Evolutionary conservation across 1,139 yeast species (phyloP).

Genomic region (Pneumocystis murina): DNA sequence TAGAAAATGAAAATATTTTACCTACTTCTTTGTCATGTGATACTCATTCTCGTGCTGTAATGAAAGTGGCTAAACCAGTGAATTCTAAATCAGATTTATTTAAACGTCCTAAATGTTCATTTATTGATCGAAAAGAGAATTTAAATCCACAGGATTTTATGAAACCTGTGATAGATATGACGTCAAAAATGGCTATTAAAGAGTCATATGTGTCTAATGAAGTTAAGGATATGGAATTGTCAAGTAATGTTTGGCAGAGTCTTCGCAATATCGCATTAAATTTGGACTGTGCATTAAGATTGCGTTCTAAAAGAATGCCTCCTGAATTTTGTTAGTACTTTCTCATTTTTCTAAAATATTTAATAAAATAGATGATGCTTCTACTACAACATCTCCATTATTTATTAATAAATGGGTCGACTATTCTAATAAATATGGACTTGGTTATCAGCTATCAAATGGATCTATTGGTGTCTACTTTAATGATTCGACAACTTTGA

Average conservation of each 20-base stretch:
- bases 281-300: neutral
- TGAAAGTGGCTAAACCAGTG: neutral
- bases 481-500: constrained; percentile 66
- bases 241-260: neutral
- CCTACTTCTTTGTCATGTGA: constrained; percentile 5
- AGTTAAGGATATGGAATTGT: neutral
- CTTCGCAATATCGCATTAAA: neutral
- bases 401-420: constrained; percentile 95
- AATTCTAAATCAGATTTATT: neutral
- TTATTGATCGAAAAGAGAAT: constrained; percentile 1
- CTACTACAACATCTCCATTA: constrained; percentile 6
- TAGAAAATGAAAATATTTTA: constrained; percentile 9
- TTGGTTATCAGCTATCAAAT: constrained; percentile 80
- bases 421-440: constrained; percentile 88
- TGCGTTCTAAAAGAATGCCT: neutral
- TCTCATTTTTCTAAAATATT: neutral
- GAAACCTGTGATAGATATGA: neutral
- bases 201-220: neutral
- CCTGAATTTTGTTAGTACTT: neutral
- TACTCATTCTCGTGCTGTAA: neutral
- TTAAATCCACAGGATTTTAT: constrained; percentile 7
- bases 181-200: neutral
- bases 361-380: neutral
- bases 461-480: constrained; percentile 87
- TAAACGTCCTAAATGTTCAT: neutral